Evolutionary conservation across 108 stramenopile genomes (phyloP).

Genomic region (Aurantiochytrium sp.): DNA sequence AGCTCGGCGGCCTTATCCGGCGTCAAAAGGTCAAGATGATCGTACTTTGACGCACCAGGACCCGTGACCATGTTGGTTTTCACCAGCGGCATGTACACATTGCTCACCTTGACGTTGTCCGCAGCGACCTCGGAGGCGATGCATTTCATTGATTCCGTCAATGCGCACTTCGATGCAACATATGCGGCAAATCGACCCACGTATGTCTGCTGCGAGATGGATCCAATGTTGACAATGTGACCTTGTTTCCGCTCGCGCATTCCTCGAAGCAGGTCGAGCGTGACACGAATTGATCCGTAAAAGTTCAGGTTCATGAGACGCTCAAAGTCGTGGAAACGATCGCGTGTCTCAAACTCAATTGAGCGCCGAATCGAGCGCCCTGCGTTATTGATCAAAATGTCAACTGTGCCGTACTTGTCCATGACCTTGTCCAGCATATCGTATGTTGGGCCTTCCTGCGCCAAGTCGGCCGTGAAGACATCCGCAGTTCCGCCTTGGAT

Average conservation of each 20-base stretch:
- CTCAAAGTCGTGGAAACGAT: background rate
- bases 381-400: background rate
- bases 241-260: background rate
- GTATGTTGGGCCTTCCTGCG: background rate
- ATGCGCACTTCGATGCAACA: background rate
- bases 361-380: background rate
- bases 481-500: background rate
- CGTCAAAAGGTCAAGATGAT: background rate
- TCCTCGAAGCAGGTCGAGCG: background rate
- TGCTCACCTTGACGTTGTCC: background rate
- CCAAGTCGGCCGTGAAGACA: background rate
- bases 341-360: background rate
- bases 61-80: background rate
- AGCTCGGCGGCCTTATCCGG: background rate
- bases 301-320: background rate
- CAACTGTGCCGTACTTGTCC: background rate
- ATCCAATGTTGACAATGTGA: background rate
- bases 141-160: background rate
- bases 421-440: background rate
- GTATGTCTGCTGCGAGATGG: background rate
- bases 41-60: background rate
- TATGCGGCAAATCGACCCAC: background rate
- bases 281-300: background rate
- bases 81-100: background rate
- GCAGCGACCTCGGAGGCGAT: background rate